phyloP scores from a whole-genome alignment of 140 eudicot genomes.

The Flaveria floridana region DNA sequence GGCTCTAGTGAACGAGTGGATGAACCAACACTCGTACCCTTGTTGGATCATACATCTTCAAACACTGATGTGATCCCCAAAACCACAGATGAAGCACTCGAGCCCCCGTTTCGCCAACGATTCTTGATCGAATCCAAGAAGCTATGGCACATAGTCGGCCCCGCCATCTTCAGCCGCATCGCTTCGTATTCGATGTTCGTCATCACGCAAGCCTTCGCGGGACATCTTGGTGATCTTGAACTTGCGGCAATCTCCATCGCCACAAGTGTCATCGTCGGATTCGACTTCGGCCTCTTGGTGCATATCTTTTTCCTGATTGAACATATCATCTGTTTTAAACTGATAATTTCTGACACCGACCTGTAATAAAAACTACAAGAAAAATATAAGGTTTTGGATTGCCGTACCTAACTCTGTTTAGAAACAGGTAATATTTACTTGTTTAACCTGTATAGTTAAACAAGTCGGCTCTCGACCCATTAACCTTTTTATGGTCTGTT shows the following conservation, averaged over 20 bases:
- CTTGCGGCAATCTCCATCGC: conserved; percentile 72
- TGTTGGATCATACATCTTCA: conserved; percentile 48
- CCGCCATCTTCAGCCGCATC: conserved; percentile 66
- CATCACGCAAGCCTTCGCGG: conserved; percentile 64
- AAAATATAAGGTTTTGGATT: too few species aligned
- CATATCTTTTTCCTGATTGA: not conserved
- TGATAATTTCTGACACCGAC: too few species aligned
- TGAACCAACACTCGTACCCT: conserved; percentile 49
- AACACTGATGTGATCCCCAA: conserved; percentile 28
- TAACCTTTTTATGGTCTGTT: too few species aligned
- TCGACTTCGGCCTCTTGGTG: conserved; percentile 73
- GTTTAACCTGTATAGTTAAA: too few species aligned
- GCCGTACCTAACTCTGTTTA: too few species aligned
- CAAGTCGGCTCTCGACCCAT: too few species aligned
- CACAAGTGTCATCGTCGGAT: conserved; percentile 54
- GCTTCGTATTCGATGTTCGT: conserved; percentile 61
- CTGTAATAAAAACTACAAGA: too few species aligned
- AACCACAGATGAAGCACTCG: conserved; percentile 7
- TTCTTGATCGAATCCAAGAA: conserved; percentile 56
- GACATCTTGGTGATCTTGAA: conserved; percentile 74
- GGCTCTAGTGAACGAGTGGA: conserved; percentile 28
- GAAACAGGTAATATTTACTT: too few species aligned
- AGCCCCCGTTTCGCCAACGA: conserved; percentile 26
- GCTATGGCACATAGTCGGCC: conserved; percentile 70
- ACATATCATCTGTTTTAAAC: too few species aligned